Evolutionary conservation across 768 basidiomycete genomes (phyloP).

Genomic region (Agaricus subrufescens): DNA sequence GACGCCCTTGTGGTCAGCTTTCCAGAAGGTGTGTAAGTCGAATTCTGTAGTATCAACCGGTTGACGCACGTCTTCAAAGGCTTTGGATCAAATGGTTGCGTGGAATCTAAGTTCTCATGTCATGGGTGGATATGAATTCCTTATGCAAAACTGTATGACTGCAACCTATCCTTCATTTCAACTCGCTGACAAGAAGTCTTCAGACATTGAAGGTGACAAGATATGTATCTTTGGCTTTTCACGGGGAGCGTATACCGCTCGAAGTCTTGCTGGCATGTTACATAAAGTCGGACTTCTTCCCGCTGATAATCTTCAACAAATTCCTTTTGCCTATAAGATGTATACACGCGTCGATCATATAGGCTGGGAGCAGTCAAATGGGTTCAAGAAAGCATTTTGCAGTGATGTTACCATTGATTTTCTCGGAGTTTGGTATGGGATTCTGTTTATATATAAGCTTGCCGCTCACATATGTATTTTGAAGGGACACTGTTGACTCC

Average conservation of each 20-base stretch:
- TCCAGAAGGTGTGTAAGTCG: constrained; percentile 31
- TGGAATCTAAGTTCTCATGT: constrained; percentile 46
- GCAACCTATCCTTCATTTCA: neutral
- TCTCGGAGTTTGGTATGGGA: constrained; percentile 48
- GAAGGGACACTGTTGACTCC: constrained; percentile 65
- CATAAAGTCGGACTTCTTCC: constrained; percentile 48
- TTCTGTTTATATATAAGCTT: neutral
- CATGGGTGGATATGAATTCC: constrained; percentile 53
- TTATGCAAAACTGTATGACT: constrained; percentile 51
- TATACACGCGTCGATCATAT: constrained; percentile 45
- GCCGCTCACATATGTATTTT: neutral
- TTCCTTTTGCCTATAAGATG: constrained; percentile 63
- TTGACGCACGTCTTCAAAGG: constrained; percentile 20
- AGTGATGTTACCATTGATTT: constrained; percentile 53
- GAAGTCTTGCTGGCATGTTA: constrained; percentile 41
- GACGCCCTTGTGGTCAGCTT: constrained; percentile 27
- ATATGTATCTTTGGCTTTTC: constrained; percentile 68
- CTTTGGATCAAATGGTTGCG: constrained; percentile 45
- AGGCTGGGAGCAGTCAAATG: constrained; percentile 43
- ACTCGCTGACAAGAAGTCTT: neutral
- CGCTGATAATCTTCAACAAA: constrained; percentile 46
- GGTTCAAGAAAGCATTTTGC: constrained; percentile 54
- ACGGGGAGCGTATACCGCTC: constrained; percentile 60
- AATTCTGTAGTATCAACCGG: neutral
- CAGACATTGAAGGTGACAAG: constrained; percentile 48